Evolutionary conservation across 2,329 filamentous ascomycete genomes (phyloP).

Genomic region (Neofusicoccum kwambonambiense): DNA sequence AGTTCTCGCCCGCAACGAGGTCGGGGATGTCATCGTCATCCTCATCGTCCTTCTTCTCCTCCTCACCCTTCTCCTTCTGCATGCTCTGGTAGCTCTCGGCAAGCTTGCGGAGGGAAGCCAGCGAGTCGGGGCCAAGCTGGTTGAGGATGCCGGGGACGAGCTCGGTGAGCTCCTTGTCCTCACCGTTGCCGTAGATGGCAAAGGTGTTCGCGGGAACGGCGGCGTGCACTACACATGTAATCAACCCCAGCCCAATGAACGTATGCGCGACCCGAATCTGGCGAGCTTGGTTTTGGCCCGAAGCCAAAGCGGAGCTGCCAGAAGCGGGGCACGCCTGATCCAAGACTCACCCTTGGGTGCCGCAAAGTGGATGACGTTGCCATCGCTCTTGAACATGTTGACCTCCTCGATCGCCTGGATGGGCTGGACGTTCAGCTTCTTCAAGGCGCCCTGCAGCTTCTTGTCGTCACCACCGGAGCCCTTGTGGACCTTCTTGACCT

Average conservation of each 20-base stretch:
- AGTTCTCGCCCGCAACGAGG: conserved; percentile 94
- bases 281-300: background rate
- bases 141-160: conserved; percentile 99
- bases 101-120: conserved; percentile 95
- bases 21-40: conserved; percentile 91
- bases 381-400: conserved; percentile 99
- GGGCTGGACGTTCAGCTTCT: conserved; percentile 99
- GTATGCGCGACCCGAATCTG: background rate
- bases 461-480: conserved; percentile 95
- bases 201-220: conserved; percentile 98
- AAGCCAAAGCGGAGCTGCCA: background rate
- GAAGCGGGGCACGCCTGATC: background rate
- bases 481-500: conserved; percentile 97
- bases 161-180: conserved; percentile 99
- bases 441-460: conserved; percentile 95
- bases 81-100: conserved; percentile 99
- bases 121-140: conserved; percentile 97
- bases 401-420: conserved; percentile 99
- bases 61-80: conserved; percentile 86
- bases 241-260: background rate
- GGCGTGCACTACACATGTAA: conserved; percentile 72
- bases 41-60: conserved; percentile 66
- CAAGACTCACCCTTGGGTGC: conserved; percentile 81
- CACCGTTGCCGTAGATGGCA: conserved; percentile 96
- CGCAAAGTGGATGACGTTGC: conserved; percentile 99